phyloP scores from a whole-genome alignment of 2,329 filamentous ascomycete genomes.

The Diaporthe sp. region DNA sequence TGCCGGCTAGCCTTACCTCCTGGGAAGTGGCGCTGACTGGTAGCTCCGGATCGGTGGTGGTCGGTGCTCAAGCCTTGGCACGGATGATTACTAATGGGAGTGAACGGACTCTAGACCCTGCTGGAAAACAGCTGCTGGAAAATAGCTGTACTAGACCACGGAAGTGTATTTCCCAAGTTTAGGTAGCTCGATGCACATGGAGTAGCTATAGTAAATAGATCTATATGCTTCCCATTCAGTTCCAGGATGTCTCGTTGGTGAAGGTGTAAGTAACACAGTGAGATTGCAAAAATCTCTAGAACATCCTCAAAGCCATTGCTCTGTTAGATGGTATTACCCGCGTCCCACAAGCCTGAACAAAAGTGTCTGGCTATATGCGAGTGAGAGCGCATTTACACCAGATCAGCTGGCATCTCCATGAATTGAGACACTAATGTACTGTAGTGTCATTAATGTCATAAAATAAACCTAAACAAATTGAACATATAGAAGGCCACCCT shows the following conservation, averaged over 20 bases:
- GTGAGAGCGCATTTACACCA: background rate
- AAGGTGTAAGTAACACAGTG: background rate
- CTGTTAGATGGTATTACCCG: background rate
- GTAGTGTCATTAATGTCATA: background rate
- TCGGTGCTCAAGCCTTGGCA: background rate
- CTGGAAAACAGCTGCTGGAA: no score
- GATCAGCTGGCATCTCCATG: background rate
- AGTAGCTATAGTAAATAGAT: background rate
- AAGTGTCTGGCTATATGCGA: no score
- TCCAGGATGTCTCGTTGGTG: background rate
- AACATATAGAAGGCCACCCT: background rate
- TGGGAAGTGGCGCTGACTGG: constrained; percentile 6
- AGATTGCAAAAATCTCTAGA: no score
- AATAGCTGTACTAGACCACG: no score
- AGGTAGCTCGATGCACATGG: no score
- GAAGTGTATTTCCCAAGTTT: no score
- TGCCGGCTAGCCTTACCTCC: constrained; percentile 13
- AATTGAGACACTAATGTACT: background rate
- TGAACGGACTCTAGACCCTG: background rate
- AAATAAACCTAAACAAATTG: background rate
- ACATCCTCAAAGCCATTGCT: background rate
- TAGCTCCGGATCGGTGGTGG: constrained; percentile 28
- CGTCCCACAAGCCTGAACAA: background rate
- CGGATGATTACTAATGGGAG: background rate
- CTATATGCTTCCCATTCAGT: background rate